Evolutionary conservation across 495 filamentous ascomycete genomes (phyloP), one percentile per base, ranked within the genome.

Genomic region (Penicillium nucicola): DNA sequence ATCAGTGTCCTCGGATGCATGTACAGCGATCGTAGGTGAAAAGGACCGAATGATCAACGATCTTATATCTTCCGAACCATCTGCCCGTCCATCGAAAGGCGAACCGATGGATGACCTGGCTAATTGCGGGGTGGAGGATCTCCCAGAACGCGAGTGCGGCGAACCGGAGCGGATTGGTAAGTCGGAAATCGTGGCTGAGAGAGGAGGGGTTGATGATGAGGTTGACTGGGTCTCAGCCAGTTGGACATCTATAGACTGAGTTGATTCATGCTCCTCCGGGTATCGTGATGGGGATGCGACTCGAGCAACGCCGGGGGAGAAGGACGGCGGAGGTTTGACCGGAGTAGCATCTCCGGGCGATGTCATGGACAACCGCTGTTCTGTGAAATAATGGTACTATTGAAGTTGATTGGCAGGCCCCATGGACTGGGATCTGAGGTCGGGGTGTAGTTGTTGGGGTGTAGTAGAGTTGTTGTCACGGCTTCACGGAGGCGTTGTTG

Each of bases 21-120:
- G 86, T 3, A 97, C 79, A 0, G 87, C 88, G 19, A 98, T 80
- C 37, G 92, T 85, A 2, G 93, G 95, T 2, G 90, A 88, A 57
- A 96, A 96, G 6, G 90, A 84, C 28, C 85, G 84, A 15, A 89
- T 77, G 25, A 98, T 87, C 2, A 93, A 72, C 48, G 84, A 83
- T 25, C 88, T 77, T 20, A 84, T 80, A 59, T 92, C 88, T 31
- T 81, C 74, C n/a, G 70, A 55, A 58, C 70, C 50, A 69, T 82
- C 69, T 52, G 75, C 51, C 62, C 76, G 51, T 62, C 75, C 50
- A 68, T 81, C 60, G 34, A 73, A 44, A 52, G 79, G 64, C 62
- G 79, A 66, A 61, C 77, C 53, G 67, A 77, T 76, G 8, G 85
- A 82, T 4, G 85, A 81, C 19, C 78, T 75, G 17, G 74, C 72